Conservation (phyloP, 495 filamentous ascomycete species). For the Penicillium manginii region DNA sequence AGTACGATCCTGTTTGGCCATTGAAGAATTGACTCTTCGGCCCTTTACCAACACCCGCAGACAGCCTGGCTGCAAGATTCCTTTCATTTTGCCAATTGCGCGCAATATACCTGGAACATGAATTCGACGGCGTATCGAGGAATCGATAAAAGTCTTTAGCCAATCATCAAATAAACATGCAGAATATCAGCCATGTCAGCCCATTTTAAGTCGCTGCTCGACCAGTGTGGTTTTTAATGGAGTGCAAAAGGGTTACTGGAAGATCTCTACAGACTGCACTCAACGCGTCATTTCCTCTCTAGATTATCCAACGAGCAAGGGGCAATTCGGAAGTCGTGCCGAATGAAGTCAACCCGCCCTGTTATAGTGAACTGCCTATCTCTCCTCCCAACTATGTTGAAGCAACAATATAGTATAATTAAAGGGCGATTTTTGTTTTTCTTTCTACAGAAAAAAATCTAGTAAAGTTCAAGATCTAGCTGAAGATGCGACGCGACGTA, state of each 20-base stretch:
- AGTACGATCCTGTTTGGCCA: neutral
- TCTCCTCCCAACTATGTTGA: constrained; percentile 9
- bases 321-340: neutral
- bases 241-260: constrained; percentile 16
- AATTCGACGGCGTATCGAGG: constrained; percentile 15
- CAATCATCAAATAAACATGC: neutral
- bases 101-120: neutral
- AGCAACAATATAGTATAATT: neutral
- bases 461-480: no score
- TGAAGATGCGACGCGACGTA: no score
- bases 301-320: neutral
- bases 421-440: neutral
- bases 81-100: neutral
- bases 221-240: constrained; percentile 11
- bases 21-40: neutral
- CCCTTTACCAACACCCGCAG: neutral
- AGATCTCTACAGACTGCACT: constrained; percentile 1
- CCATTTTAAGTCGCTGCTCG: neutral
- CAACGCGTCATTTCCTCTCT: constrained; percentile 10
- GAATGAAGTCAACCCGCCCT: constrained; percentile 2
- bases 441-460: neutral
- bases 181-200: neutral
- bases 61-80: neutral
- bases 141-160: constrained; percentile 8
- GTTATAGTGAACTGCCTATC: constrained; percentile 9